These are phyloP conservation scores for Plasmodium cynomolgi DNA, from an alignment of 169 alveolate genomes.

Conservation along the genomic window DNA sequence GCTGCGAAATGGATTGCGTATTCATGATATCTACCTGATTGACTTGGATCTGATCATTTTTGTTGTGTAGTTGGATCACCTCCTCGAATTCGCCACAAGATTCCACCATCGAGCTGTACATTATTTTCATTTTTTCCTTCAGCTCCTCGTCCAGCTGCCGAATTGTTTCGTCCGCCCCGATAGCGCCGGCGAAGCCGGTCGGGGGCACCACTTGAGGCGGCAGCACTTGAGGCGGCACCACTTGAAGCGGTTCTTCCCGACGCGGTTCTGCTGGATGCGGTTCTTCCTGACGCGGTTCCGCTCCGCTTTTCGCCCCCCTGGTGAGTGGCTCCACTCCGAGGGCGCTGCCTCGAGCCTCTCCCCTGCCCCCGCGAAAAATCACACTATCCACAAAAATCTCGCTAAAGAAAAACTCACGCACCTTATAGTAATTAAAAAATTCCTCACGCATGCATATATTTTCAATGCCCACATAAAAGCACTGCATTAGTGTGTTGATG, in stretches of 20 bases:
- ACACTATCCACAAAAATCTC: slow-evolving; percentile 35
- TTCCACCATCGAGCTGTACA: slow-evolving; percentile 24
- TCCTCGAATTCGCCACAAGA: slow-evolving; percentile 17
- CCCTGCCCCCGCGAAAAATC: neutral
- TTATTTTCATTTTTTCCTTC: slow-evolving; percentile 21
- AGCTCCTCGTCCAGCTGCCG: slow-evolving; percentile 6
- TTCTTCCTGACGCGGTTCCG: no score
- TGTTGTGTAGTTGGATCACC: slow-evolving; percentile 5
- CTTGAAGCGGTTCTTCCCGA: neutral
- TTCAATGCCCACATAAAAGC: slow-evolving; percentile 9
- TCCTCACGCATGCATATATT: slow-evolving; percentile 36
- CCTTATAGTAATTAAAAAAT: slow-evolving; percentile 4
- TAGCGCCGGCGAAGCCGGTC: neutral
- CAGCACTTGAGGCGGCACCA: neutral
- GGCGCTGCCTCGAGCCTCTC: no score
- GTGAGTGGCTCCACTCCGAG: neutral
- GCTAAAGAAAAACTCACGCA: slow-evolving; percentile 18
- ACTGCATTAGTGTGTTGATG: slow-evolving; percentile 5
- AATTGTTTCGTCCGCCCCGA: slow-evolving; percentile 1
- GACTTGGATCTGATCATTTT: slow-evolving; percentile 15
- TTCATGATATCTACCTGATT: slow-evolving; percentile 48
- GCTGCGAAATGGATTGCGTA: neutral
- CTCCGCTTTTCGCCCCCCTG: neutral
- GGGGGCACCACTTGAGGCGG: no score
- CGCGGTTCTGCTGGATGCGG: no score